phyloP scores from a whole-genome alignment of 371 early-diverging fungal species.

The Catenaria anguillulae region DNA sequence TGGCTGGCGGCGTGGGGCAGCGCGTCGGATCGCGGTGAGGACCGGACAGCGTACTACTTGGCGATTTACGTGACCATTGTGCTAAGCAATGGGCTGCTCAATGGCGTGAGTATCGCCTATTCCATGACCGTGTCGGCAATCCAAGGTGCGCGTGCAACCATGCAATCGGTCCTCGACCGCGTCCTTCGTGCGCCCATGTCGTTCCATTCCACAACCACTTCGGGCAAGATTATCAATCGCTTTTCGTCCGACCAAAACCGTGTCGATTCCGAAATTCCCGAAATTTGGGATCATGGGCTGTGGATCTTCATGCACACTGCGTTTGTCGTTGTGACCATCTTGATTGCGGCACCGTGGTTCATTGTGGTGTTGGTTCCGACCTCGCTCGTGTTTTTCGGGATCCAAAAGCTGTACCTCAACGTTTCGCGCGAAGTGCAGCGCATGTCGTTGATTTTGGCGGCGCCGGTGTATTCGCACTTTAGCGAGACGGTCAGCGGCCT shows the following conservation, averaged over 20 bases:
- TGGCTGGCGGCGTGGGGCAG: background rate
- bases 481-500: constrained; percentile 49
- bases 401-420: constrained; percentile 52
- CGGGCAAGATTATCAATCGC: constrained; percentile 70
- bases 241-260: constrained; percentile 74
- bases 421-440: constrained; percentile 66
- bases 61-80: background rate
- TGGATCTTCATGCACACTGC: constrained; percentile 34
- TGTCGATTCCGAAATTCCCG: constrained; percentile 45
- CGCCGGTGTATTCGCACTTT: constrained; percentile 65
- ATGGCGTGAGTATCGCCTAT: background rate
- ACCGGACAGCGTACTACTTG: background rate
- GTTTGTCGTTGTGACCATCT: constrained; percentile 33
- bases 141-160: background rate
- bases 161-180: background rate
- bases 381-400: constrained; percentile 37
- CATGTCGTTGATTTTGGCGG: constrained; percentile 57
- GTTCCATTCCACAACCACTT: background rate
- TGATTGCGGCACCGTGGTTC: constrained; percentile 44
- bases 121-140: background rate
- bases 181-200: background rate
- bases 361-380: constrained; percentile 38
- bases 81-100: background rate
- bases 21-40: background rate
- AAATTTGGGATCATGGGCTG: constrained; percentile 26